Evolutionary conservation across 2,329 filamentous ascomycete species (phyloP), one percentile per base, ranked within the genome.

Genomic region (Aureobasidium zeae): DNA sequence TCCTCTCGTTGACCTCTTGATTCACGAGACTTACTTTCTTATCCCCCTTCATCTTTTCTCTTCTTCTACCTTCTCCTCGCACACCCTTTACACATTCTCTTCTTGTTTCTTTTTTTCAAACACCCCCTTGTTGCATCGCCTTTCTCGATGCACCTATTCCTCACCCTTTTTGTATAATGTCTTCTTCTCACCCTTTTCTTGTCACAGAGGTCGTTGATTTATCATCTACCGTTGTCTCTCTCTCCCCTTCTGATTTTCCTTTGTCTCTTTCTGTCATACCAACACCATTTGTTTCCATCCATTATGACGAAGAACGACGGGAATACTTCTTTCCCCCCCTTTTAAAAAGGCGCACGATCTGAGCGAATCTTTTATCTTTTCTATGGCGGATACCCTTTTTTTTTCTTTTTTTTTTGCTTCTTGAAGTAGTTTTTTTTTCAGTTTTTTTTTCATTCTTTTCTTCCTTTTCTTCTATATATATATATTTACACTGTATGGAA

Each of bases 121-220:
- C 29, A 31, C 24, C 12, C 3, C 15, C 17, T 24, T 19, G 13
- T 19, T 8, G n/a, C n/a, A n/a, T n/a, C n/a, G n/a, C n/a, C n/a
- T n/a, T n/a, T 13, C 10, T 10, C 26, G 15, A 2, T 13, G 12
- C 16, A 29, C 25, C 3, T 11, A 22, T 9, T 25, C n/a, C 12
- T 16, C 31, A 33, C 17, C 17, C 12, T 20, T 26, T 42, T 13
- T 42, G 38, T 33, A 33, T 42, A 42, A 42, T 42, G 38, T 42
- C 30, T 42, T 42, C 29, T 25, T 42, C 22, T 16, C 10, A 15
- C 12, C 8, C 22, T 25, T 13, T 19, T 8, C 5, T 15, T 2
- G 9, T 24, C 1, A 24, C 19, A 24, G 9, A 42, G 29, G 11
- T 7, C 7, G 16, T 30, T 9, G 3, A 17, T 42, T 20, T 28